These are phyloP conservation scores for Borovskyia barvae DNA, from an alignment of 208 protist genomes.

Conservation along the genomic window DNA sequence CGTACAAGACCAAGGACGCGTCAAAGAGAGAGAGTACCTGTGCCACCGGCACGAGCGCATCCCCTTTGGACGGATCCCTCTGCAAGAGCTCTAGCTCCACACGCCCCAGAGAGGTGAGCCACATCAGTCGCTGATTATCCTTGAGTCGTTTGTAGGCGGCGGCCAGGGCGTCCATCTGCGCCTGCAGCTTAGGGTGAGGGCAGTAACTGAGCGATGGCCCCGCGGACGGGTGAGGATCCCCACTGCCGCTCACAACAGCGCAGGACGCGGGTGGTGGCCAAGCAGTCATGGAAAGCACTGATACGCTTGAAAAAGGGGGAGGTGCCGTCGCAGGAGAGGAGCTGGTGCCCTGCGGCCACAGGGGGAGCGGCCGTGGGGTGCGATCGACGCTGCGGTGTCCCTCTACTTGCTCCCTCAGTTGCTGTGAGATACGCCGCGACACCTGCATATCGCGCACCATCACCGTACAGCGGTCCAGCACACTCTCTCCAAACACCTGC, in stretches of 20 bases:
- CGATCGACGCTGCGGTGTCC: not conserved
- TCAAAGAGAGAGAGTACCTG: constrained; percentile 66
- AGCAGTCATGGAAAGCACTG: constrained; percentile 69
- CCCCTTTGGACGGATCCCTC: constrained; percentile 29
- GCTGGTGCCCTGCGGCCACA: not conserved
- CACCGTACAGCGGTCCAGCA: constrained; percentile 65
- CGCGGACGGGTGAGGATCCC: constrained; percentile 14
- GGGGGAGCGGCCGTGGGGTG: no score
- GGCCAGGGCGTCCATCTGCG: constrained; percentile 52
- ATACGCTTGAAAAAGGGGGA: constrained; percentile 36
- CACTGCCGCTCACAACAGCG: constrained; percentile 19
- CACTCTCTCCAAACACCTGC: constrained; percentile 78
- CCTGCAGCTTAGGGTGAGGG: constrained; percentile 56
- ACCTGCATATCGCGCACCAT: constrained; percentile 85
- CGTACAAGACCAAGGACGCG: constrained; percentile 69
- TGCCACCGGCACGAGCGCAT: constrained; percentile 26
- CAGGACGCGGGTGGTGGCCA: constrained; percentile 54
- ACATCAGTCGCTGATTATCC: constrained; percentile 66
- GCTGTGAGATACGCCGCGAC: constrained; percentile 68
- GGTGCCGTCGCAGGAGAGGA: not conserved
- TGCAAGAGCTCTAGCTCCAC: constrained; percentile 67
- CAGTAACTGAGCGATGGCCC: constrained; percentile 39
- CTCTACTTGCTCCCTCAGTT: constrained; percentile 43
- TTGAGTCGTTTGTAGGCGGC: constrained; percentile 59
- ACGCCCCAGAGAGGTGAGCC: constrained; percentile 57